These are phyloP conservation scores for Podila clonocystis DNA, from an alignment of 192 early-diverging fungal genomes.

Conservation along the genomic window DNA sequence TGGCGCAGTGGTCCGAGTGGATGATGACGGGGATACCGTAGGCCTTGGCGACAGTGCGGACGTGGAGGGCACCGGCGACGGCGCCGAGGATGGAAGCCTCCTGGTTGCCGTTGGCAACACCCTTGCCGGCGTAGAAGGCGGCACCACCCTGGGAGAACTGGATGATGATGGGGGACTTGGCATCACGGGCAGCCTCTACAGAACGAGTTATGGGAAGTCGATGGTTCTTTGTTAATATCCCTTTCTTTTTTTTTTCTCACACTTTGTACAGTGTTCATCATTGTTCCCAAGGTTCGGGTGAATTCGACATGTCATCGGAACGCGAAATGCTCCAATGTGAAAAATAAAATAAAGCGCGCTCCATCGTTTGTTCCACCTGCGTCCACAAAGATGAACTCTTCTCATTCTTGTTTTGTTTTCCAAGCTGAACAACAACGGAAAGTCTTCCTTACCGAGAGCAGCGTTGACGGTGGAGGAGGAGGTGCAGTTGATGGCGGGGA, in stretches of 20 bases:
- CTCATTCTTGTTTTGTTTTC: not conserved
- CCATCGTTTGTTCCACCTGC: too few species aligned
- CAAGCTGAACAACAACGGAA: not conserved
- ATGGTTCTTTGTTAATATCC: not conserved
- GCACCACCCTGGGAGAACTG: slow-evolving; percentile 96
- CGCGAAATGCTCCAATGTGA: too few species aligned
- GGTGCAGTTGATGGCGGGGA: slow-evolving; percentile 98
- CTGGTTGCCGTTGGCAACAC: slow-evolving; percentile 88
- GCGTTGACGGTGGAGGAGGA: slow-evolving; percentile 93
- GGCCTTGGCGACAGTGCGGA: slow-evolving; percentile 81
- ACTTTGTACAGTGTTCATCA: too few species aligned
- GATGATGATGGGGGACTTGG: slow-evolving; percentile 92
- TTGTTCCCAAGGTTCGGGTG: too few species aligned
- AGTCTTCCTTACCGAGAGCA: slow-evolving; percentile 61
- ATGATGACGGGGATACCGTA: slow-evolving; percentile 84
- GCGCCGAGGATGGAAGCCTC: slow-evolving; percentile 90
- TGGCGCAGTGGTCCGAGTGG: slow-evolving; percentile 98
- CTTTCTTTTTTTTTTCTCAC: not conserved
- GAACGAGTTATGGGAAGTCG: too few species aligned
- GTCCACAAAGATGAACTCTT: not conserved
- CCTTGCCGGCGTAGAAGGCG: slow-evolving; percentile 95
- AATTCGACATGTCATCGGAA: too few species aligned
- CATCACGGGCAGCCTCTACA: slow-evolving; percentile 90
- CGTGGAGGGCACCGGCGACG: slow-evolving; percentile 90
- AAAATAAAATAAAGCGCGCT: too few species aligned